phyloP scores from a whole-genome alignment of 1,284 basidiomycete genomes.

The Pseudozyma thailandica region DNA sequence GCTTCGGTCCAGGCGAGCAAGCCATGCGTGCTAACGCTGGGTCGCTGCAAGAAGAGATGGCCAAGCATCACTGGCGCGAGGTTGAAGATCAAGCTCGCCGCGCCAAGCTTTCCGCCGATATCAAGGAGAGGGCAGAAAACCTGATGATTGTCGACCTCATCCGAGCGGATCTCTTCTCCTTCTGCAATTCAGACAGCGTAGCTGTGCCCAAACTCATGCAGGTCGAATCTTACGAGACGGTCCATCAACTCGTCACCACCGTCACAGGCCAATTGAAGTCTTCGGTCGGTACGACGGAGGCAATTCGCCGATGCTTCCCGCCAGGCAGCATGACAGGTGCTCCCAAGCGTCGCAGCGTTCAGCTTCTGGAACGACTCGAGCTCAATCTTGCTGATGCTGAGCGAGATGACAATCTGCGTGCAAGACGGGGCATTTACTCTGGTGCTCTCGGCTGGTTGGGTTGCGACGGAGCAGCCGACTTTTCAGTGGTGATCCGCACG shows the following conservation, averaged over 20 bases:
- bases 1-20: slow-evolving; percentile 58
- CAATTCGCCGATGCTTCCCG: slow-evolving; percentile 75
- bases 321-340: slow-evolving; percentile 96
- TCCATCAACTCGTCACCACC: slow-evolving; percentile 96
- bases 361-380: slow-evolving; percentile 87
- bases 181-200: slow-evolving; percentile 78
- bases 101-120: slow-evolving; percentile 75
- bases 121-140: slow-evolving; percentile 95
- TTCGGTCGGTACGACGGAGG: slow-evolving; percentile 75
- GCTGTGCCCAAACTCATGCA: slow-evolving; percentile 85
- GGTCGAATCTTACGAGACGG: slow-evolving; percentile 91
- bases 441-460: slow-evolving; percentile 86
- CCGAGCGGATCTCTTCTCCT: slow-evolving; percentile 85
- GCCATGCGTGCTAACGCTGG: slow-evolving; percentile 27
- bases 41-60: slow-evolving; percentile 25
- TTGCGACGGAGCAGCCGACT: slow-evolving; percentile 86
- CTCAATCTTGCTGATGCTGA: slow-evolving; percentile 32
- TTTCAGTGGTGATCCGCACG: slow-evolving; percentile 95
- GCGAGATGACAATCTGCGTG: slow-evolving; percentile 25
- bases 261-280: slow-evolving; percentile 73
- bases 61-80: slow-evolving; percentile 45
- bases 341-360: slow-evolving; percentile 91
- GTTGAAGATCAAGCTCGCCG: slow-evolving; percentile 68
- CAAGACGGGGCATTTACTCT: slow-evolving; percentile 82
- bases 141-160: slow-evolving; percentile 99